A percentile compares a stretch with the other conserved stretches of the same genome.
Conservation (phyloP, 2,329 filamentous ascomycete species). For the Zopfia rhizophila region DNA sequence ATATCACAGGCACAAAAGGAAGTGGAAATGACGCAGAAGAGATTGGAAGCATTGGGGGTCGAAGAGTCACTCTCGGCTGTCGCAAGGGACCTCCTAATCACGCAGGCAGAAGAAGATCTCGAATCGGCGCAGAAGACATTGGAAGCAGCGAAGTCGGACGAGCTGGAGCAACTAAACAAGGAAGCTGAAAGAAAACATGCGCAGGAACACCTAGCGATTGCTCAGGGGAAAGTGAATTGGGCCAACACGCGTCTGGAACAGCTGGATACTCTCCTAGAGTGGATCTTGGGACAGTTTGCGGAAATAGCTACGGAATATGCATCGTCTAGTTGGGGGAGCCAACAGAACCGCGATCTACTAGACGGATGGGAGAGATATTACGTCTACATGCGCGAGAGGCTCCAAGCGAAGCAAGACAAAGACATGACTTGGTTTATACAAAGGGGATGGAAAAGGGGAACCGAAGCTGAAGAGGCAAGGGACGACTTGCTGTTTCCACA, state of each 20-base stretch:
- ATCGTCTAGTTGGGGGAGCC: slow-evolving; percentile 4
- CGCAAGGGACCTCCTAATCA: slow-evolving; percentile 9
- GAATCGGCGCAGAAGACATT: too few species aligned
- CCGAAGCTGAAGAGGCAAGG: background rate
- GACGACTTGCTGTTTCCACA: background rate
- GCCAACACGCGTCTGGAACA: too few species aligned
- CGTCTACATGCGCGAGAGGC: slow-evolving; percentile 9
- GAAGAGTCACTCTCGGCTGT: slow-evolving; percentile 2
- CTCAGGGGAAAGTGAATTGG: too few species aligned
- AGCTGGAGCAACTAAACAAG: too few species aligned
- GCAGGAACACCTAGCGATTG: too few species aligned
- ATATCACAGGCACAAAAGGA: slow-evolving; percentile 11
- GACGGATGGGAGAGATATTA: slow-evolving; percentile 10
- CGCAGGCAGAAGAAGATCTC: too few species aligned
- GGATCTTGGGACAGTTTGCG: slow-evolving; percentile 1
- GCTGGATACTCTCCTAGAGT: slow-evolving; percentile 4
- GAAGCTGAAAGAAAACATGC: too few species aligned
- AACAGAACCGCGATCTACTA: slow-evolving; percentile 12
- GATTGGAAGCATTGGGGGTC: slow-evolving; percentile 6
- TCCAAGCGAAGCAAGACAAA: slow-evolving; percentile 5
- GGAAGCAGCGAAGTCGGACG: too few species aligned
- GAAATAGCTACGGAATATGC: slow-evolving; percentile 4
- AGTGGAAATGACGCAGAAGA: slow-evolving; percentile 11
- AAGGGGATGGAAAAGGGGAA: too few species aligned
- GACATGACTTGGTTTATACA: background rate